These are phyloP conservation scores for Mucor circinelloides DNA, from an alignment of 371 early-diverging fungal genomes.

Conservation along the genomic window DNA sequence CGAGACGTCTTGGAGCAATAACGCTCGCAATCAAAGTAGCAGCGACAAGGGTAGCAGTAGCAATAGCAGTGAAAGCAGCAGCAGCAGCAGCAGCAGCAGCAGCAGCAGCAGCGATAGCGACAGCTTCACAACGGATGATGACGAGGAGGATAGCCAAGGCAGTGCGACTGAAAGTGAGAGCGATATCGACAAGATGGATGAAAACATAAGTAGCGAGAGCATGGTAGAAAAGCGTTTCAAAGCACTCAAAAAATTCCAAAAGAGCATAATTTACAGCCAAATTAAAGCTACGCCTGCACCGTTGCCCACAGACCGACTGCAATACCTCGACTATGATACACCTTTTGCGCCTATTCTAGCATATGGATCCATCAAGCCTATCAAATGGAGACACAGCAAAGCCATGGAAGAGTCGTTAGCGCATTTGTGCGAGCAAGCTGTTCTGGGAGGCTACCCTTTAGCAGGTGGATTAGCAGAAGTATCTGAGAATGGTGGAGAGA, in stretches of 20 bases:
- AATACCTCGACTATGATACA: conserved; percentile 18
- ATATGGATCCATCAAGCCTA: conserved; percentile 4
- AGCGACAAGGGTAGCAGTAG: neutral
- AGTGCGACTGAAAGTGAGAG: neutral
- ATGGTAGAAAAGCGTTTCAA: neutral
- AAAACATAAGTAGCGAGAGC: neutral
- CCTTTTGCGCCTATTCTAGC: conserved; percentile 25
- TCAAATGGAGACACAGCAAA: conserved; percentile 12
- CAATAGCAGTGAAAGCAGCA: neutral
- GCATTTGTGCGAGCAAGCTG: conserved; percentile 51
- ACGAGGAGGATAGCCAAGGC: neutral
- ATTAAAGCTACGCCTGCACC: conserved; percentile 7
- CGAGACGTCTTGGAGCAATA: neutral
- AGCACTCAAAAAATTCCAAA: conserved; percentile 9
- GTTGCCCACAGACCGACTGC: neutral
- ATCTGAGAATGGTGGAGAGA: conserved; percentile 39
- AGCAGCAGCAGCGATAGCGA: neutral
- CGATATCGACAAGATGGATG: neutral
- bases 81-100: neutral
- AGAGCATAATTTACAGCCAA: neutral
- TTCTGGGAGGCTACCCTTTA: conserved; percentile 60
- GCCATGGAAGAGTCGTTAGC: conserved; percentile 28
- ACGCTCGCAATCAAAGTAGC: neutral
- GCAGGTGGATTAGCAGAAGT: conserved; percentile 44
- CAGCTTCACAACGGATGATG: neutral